Percentiles rank a stretch among this genome's conserved stretches.
Conservation (phyloP, 192 early-diverging fungal genomes). For the Haplosporangium gracile region DNA sequence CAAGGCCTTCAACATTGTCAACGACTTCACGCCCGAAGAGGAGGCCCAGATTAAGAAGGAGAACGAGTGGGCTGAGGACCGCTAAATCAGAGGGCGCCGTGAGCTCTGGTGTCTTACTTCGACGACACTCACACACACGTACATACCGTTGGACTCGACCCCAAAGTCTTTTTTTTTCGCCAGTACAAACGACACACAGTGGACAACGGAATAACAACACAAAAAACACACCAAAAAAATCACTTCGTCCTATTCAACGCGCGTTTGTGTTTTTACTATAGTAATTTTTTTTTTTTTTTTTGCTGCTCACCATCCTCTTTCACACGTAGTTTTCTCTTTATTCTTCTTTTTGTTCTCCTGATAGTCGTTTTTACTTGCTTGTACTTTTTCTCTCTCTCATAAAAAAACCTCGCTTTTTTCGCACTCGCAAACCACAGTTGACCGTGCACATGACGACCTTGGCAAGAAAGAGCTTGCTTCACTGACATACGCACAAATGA, state of each 20-base stretch:
- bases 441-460: neutral
- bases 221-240: neutral
- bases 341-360: neutral
- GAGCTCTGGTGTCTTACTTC: no score
- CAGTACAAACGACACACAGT: neutral
- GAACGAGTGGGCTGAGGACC: constrained; percentile 76
- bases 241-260: neutral
- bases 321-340: neutral
- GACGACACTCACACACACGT: no score
- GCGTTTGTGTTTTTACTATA: neutral
- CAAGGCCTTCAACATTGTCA: constrained; percentile 74
- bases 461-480: neutral
- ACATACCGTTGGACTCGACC: no score
- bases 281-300: neutral
- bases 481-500: neutral
- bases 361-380: neutral
- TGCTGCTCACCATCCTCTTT: neutral
- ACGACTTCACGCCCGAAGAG: constrained; percentile 81
- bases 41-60: constrained; percentile 73
- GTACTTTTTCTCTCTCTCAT: neutral
- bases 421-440: neutral
- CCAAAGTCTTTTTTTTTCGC: neutral
- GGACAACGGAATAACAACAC: constrained; percentile 1
- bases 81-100: constrained; percentile 32
- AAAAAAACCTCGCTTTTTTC: neutral